phyloP scores from a whole-genome alignment of 768 basidiomycete genomes.

The Naganishia onofrii region DNA sequence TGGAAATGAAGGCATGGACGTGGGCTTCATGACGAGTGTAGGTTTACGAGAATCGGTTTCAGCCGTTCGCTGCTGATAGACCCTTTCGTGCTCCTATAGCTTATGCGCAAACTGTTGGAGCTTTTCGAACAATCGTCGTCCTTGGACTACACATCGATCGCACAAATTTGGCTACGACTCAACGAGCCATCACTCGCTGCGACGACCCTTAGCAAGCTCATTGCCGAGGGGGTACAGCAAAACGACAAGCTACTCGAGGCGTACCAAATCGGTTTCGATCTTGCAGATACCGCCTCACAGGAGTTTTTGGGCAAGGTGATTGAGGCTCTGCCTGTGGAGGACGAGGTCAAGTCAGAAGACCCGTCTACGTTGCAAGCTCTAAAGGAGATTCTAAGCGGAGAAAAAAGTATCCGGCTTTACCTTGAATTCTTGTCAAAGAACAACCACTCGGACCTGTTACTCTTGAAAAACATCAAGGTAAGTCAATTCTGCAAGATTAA shows the following conservation, averaged over 20 bases:
- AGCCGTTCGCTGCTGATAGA: not conserved
- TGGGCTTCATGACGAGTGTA: constrained; percentile 50
- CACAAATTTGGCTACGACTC: constrained; percentile 83
- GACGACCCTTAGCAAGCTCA: constrained; percentile 37
- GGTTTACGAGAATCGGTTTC: constrained; percentile 23
- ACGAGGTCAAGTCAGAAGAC: constrained; percentile 24
- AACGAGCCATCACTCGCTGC: constrained; percentile 60
- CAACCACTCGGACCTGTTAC: constrained; percentile 85
- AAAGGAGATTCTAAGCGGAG: constrained; percentile 79
- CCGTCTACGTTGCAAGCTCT: constrained; percentile 50
- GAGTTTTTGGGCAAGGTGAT: constrained; percentile 81
- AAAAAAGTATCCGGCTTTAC: constrained; percentile 86
- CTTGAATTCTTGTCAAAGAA: constrained; percentile 93
- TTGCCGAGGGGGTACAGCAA: constrained; percentile 23
- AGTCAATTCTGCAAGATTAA: constrained; percentile 10
- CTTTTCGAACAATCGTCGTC: constrained; percentile 72
- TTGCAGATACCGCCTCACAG: constrained; percentile 89
- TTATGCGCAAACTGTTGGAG: constrained; percentile 60
- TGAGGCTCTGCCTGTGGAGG: constrained; percentile 27
- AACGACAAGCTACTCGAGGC: constrained; percentile 66
- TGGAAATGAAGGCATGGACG: constrained; percentile 58
- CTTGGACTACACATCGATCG: constrained; percentile 71
- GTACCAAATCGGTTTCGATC: constrained; percentile 92
- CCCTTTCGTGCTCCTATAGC: constrained; percentile 40
- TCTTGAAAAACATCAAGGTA: constrained; percentile 90